Evolutionary conservation across 345 rosid species (phyloP).

Genomic region (Heritiera fomes): DNA sequence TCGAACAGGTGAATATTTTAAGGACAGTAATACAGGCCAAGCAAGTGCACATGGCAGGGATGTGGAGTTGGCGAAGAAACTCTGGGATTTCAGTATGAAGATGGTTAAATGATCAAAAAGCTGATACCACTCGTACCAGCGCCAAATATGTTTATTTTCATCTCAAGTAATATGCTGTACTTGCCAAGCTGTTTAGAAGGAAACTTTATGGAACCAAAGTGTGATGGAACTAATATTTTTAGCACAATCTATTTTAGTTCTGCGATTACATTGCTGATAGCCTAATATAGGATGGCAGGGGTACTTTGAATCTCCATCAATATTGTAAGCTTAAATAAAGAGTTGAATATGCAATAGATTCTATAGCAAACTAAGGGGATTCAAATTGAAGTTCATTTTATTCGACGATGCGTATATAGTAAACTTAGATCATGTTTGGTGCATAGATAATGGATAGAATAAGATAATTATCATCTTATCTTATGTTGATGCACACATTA

Average conservation of each 20-base stretch:
- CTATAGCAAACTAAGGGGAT: background rate
- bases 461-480: too few relatives aligned
- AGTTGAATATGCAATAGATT: background rate
- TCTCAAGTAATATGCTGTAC: background rate
- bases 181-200: background rate
- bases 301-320: background rate
- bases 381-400: background rate
- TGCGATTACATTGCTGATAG: background rate
- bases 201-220: background rate
- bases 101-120: slow-evolving; percentile 25
- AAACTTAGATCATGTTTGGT: too few relatives aligned
- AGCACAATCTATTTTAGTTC: background rate
- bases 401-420: too few relatives aligned
- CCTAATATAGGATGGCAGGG: background rate
- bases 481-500: too few relatives aligned
- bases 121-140: background rate
- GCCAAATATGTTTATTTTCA: background rate
- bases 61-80: slow-evolving; percentile 45
- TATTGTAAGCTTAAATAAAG: background rate
- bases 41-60: slow-evolving; percentile 35
- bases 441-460: too few relatives aligned
- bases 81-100: slow-evolving; percentile 64
- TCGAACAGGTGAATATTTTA: slow-evolving; percentile 50
- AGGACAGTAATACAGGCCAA: slow-evolving; percentile 42
- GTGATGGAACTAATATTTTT: background rate